Percentiles rank a stretch among this genome's conserved stretches.
Evolutionary conservation across 2,329 filamentous ascomycete species (phyloP).

Genomic region (Aspergillus arachidicola): DNA sequence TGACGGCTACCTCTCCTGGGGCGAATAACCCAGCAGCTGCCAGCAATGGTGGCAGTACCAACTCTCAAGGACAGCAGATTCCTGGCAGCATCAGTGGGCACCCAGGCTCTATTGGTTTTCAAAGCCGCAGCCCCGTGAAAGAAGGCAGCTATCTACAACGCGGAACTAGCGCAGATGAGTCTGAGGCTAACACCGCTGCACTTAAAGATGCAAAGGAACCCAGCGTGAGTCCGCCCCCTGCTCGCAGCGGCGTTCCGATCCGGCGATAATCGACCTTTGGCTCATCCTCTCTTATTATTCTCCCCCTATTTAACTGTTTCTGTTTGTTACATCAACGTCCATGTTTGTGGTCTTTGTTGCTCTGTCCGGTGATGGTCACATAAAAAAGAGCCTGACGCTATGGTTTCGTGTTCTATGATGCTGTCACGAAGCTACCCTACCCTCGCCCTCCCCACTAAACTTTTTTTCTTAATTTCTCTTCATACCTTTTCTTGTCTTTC

Average conservation of each 20-base stretch:
- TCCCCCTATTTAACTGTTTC: conserved; percentile 10
- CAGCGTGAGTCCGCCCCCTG: conserved; percentile 49
- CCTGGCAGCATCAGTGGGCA: conserved; percentile 47
- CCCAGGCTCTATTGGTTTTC: conserved; percentile 44
- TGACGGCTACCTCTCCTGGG: conserved; percentile 65
- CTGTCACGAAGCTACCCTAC: conserved; percentile 11
- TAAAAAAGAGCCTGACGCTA: conserved; percentile 40
- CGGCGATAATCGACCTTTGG: conserved; percentile 52
- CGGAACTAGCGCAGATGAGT: conserved; percentile 69
- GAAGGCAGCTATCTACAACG: conserved; percentile 85
- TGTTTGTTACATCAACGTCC: neutral
- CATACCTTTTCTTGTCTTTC: conserved; percentile 7
- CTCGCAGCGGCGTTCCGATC: conserved; percentile 63
- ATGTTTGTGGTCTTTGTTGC: conserved; percentile 8
- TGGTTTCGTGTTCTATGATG: conserved; percentile 24
- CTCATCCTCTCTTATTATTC: conserved; percentile 9
- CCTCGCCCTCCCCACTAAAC: neutral
- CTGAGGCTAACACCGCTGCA: conserved; percentile 34
- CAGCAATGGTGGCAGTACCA: conserved; percentile 33
- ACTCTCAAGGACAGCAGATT: conserved; percentile 42
- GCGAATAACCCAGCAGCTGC: conserved; percentile 37
- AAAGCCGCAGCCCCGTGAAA: conserved; percentile 81
- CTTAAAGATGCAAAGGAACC: conserved; percentile 47
- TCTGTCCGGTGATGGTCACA: conserved; percentile 22
- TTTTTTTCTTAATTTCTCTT: neutral